Conservation (phyloP, 768 basidiomycete genomes). For the Grammothele lineata region DNA sequence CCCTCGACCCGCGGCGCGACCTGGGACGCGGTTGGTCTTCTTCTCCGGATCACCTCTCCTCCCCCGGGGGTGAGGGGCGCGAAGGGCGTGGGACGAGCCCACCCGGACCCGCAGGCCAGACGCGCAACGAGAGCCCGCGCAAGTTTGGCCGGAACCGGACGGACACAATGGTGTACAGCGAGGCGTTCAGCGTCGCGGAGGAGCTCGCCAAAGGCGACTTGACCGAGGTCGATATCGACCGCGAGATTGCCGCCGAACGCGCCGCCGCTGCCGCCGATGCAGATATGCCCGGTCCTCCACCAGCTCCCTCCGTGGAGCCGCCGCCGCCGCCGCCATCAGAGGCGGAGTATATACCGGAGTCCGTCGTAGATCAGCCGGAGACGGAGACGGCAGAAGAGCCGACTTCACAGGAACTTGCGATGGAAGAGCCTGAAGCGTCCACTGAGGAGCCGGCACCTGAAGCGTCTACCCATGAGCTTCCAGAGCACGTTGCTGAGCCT, state of each 20-base stretch:
- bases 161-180: conserved; percentile 71
- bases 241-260: conserved; percentile 15
- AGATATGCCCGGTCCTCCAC: background rate
- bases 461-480: background rate
- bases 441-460: background rate
- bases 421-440: background rate
- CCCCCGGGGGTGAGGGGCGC: background rate
- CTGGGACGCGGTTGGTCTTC: conserved; percentile 1
- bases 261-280: background rate
- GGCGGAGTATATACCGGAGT: background rate
- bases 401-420: background rate
- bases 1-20: conserved; percentile 29
- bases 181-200: conserved; percentile 34
- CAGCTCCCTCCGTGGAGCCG: background rate
- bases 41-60: background rate
- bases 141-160: conserved; percentile 44
- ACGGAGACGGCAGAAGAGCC: background rate
- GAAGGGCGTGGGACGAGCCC: conserved; percentile 11
- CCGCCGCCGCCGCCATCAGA: background rate
- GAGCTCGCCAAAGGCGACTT: conserved; percentile 30
- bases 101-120: conserved; percentile 11
- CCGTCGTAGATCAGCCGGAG: background rate
- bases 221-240: conserved; percentile 17
- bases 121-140: conserved; percentile 38
- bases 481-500: background rate